Conservation (phyloP, 768 basidiomycete genomes). For the Hortiboletus flavorubellus region DNA sequence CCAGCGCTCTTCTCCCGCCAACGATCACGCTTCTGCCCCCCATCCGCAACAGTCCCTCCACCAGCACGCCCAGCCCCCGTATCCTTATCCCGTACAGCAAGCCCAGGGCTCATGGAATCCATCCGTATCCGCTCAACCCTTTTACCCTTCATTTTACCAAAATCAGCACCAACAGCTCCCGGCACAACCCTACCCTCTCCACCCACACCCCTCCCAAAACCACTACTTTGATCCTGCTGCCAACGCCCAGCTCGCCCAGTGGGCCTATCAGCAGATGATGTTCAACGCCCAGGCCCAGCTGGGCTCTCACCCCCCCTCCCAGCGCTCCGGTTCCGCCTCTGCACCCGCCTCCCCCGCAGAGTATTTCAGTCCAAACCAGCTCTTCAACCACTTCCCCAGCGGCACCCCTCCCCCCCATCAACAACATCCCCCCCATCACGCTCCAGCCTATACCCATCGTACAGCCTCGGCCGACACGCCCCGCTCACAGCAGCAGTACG, state of each 20-base stretch:
- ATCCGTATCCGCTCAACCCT: conserved; percentile 62
- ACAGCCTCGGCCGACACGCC: conserved; percentile 30
- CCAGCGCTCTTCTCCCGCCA: conserved; percentile 60
- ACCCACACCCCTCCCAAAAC: conserved; percentile 41
- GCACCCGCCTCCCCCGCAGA: conserved; percentile 43
- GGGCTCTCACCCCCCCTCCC: conserved; percentile 35
- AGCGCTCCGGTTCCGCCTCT: conserved; percentile 40
- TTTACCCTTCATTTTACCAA: conserved; percentile 78
- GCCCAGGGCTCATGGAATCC: conserved; percentile 70
- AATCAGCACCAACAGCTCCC: conserved; percentile 58
- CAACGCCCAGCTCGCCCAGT: conserved; percentile 75
- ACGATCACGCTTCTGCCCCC: conserved; percentile 41
- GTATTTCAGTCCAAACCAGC: conserved; percentile 56
- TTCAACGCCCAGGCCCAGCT: conserved; percentile 54
- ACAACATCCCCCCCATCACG: conserved; percentile 34
- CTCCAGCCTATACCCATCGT: conserved; percentile 38
- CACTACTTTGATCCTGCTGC: conserved; percentile 74
- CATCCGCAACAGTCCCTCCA: conserved; percentile 26
- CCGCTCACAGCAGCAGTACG: conserved; percentile 30
- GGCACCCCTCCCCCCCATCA: conserved; percentile 66
- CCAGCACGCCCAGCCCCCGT: conserved; percentile 37
- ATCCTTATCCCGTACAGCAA: conserved; percentile 69
- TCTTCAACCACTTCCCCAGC: conserved; percentile 67
- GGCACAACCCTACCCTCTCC: conserved; percentile 46
- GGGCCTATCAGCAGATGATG: conserved; percentile 94